Evolutionary conservation across 345 rosid species (phyloP), one percentile per base, ranked within the genome.

Genomic region (Acer yangbiense): DNA sequence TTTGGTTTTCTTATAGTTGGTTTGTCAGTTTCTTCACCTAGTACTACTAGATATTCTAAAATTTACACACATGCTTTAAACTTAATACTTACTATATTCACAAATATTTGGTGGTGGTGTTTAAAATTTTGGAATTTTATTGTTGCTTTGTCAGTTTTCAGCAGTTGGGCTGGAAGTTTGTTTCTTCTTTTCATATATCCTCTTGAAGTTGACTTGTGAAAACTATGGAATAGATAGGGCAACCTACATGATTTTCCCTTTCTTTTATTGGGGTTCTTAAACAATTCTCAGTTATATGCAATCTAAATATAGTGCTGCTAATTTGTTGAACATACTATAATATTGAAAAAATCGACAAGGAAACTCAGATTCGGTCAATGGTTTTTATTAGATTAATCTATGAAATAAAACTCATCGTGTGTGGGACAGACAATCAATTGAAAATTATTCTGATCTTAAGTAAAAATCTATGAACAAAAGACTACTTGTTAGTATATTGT

Each of bases 71-170:
- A 20, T 20, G 64, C 64, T 60, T 60, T 3, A 60, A 60, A 20
- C 13, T 60, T 16, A 46, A 44, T 20, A 44, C 18, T 68, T 11
- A 9, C 35, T 9, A 18, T n/a, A 39, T 39, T 60, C 23, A 16
- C 20, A 72, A 1, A 3, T 18, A n/a, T 20, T 58, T 25, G 58
- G 35, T 25, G 27, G 32, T 20, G 65, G 46, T n/a, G n/a, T 13
- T 60, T 11, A 46, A 35, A 44, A 46, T 23, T 44, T 74, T 60
- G 64, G 48, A 25, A 10, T 50, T 50, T 68, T 68, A 55, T 65
- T 4, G 83, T 84, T 86, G 82, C 48, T 67, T 80, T 77, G 83
- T 86, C 84, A 67, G 81, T 61, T 82, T 80, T 84, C 86, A 78
- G 81, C 84, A 57, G 85, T 84, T 82, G 79, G 68, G 72, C 8